Evolutionary conservation across 2,329 filamentous ascomycete genomes (phyloP), one percentile per base, ranked within the genome.

Genomic region (Madurella mycetomatis): DNA sequence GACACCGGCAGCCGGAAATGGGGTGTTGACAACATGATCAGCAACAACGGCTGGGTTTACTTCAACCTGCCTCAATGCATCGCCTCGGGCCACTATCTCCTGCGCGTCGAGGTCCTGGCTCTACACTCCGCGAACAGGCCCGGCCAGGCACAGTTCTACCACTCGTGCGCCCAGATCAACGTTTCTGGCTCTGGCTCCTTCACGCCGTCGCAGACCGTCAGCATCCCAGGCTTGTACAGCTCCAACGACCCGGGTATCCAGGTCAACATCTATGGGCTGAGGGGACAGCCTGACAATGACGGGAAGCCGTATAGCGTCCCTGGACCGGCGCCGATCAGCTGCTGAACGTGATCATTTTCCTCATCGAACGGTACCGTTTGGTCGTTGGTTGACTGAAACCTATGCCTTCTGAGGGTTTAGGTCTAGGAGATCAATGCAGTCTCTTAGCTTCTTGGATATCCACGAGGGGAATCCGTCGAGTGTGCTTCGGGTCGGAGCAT

Each of bases 71-170:
- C 80, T 41, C 63, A 70, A 34, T 77, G 74, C 67, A 72, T 82
- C 54, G 75, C 78, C 3, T 70, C 76, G 1, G 80, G 79, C 43
- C 71, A 81, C 47, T 82, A 82, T 60, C 73, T 83, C 30, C 68
- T 83, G 64, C 73, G 79, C 42, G 75, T 78, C 30, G 79, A 83
- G 69, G 71, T 77, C 32, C 71, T 81, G 41, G 78, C 78, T 7
- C 70, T 82, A 43, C 78, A 82, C 67, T 73, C 74, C 16, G 78
- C 78, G 15, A 66, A 67, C 54, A 64, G 56, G 12, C 54, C 56
- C 13, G 72, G 68, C 49, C 66, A 64, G 15, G 72, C 72, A 1
- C 73, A 76, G 65, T 75, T 75, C 65, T 75, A 75, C 69, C 69
- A 70, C 62, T 70, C 68, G 43, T 75, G 73, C 58, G 70, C 71